These are phyloP conservation scores for Coleophoma eucalyptorum DNA, from an alignment of 2,329 filamentous ascomycete species.

Conservation along the genomic window DNA sequence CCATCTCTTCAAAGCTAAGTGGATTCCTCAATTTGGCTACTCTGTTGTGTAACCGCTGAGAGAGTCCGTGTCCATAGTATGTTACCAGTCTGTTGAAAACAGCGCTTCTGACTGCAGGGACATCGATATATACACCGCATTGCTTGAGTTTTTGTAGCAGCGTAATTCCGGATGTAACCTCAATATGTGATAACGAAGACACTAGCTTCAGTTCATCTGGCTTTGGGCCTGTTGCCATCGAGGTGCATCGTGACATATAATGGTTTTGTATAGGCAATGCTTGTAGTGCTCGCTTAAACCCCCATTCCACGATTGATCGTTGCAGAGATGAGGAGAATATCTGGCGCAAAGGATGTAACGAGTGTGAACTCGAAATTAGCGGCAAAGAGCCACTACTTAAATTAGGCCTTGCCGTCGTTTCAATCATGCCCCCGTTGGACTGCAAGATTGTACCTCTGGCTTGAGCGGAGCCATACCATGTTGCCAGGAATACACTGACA, in stretches of 20 bases:
- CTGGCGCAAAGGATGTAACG: slow-evolving; percentile 28
- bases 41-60: slow-evolving; percentile 14
- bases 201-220: too few relatives aligned
- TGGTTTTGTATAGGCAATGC: too few relatives aligned
- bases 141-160: slow-evolving; percentile 19
- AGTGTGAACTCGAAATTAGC: slow-evolving; percentile 13
- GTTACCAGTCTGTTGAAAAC: slow-evolving; percentile 20
- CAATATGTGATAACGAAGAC: neutral
- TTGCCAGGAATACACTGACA: slow-evolving; percentile 45
- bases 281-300: slow-evolving; percentile 31
- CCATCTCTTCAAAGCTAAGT: slow-evolving; percentile 10
- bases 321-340: slow-evolving; percentile 41
- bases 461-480: slow-evolving; percentile 27
- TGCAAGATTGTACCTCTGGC: neutral
- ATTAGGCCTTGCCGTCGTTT: too few relatives aligned
- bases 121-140: slow-evolving; percentile 15
- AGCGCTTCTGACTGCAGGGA: slow-evolving; percentile 10
- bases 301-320: slow-evolving; percentile 43
- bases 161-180: slow-evolving; percentile 19
- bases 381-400: too few relatives aligned
- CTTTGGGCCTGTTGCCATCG: too few relatives aligned
- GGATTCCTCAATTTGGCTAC: slow-evolving; percentile 5
- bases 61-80: slow-evolving; percentile 20
- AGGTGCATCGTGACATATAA: too few relatives aligned
- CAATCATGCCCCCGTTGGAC: too few relatives aligned